A percentile compares a stretch with the other conserved stretches of the same genome.
phyloP scores from a whole-genome alignment of 768 basidiomycete species.

The Lanmaoa rubissima region DNA sequence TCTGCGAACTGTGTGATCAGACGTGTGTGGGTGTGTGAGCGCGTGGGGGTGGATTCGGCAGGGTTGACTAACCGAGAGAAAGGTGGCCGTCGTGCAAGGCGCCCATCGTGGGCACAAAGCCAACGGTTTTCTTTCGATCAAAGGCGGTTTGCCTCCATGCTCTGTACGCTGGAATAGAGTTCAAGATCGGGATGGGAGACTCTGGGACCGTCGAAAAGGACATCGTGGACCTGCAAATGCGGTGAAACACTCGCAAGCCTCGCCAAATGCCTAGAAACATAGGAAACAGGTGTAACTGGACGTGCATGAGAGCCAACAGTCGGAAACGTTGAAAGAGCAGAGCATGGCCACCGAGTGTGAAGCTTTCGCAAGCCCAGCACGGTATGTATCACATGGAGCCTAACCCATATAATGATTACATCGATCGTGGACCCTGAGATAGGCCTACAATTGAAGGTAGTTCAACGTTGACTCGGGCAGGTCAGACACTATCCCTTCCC shows the following conservation, averaged over 20 bases:
- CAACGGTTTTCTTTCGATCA: constrained; percentile 63
- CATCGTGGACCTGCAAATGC: constrained; percentile 9
- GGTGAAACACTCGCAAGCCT: background rate
- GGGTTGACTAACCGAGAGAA: constrained; percentile 67
- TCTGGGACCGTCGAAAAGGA: constrained; percentile 24
- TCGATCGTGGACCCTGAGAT: too few relatives aligned
- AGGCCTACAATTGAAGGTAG: too few relatives aligned
- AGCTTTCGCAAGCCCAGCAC: background rate
- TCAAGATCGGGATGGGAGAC: constrained; percentile 48
- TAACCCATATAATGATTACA: too few relatives aligned
- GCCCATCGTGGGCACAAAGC: constrained; percentile 98
- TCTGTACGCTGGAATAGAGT: constrained; percentile 58
- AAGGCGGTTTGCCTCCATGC: constrained; percentile 73
- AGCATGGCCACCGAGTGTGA: background rate
- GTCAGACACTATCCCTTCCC: too few relatives aligned
- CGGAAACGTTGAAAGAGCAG: background rate
- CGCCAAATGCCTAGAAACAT: constrained; percentile 11
- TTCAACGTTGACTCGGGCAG: too few relatives aligned
- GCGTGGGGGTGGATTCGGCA: background rate
- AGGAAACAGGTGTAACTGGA: background rate
- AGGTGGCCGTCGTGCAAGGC: constrained; percentile 94
- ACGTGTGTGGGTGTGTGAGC: background rate
- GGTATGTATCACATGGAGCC: background rate
- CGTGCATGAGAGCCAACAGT: background rate
- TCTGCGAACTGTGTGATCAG: constrained; percentile 54